Evolutionary conservation across 176 grass and related monocot species (phyloP).

Genomic region (Hyparrhenia diplandra): DNA sequence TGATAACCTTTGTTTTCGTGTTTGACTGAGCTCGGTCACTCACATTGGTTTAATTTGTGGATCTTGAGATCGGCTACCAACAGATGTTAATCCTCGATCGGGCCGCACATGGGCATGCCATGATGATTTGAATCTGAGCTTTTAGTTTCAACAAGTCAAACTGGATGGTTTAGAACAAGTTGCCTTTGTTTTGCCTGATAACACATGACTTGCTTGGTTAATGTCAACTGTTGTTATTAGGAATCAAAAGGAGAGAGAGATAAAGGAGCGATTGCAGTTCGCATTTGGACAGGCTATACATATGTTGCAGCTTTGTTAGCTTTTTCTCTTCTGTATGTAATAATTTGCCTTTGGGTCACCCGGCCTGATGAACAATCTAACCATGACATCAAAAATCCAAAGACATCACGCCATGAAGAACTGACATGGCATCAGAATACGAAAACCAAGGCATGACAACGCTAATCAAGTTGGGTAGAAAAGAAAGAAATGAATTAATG

Average conservation of each 20-base stretch:
- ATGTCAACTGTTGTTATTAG: neutral
- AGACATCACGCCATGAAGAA: neutral
- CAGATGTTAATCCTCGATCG: neutral
- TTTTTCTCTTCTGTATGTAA: neutral
- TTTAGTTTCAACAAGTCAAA: neutral
- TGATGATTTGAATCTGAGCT: neutral
- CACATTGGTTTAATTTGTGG: neutral
- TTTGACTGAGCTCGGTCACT: constrained; percentile 25
- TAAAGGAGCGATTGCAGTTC: neutral
- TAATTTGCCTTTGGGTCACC: neutral
- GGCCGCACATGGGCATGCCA: neutral
- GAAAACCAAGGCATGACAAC: too few species aligned
- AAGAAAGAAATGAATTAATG: too few species aligned
- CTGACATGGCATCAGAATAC: too few species aligned
- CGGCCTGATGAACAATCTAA: too few species aligned
- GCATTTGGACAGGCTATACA: neutral
- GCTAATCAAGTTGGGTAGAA: too few species aligned
- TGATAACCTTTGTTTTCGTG: neutral
- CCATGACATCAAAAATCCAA: neutral
- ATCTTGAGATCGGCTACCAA: neutral
- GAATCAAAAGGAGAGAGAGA: neutral
- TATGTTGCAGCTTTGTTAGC: neutral
- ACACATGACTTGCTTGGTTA: neutral
- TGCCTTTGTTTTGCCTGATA: neutral
- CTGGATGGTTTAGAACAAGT: neutral